A percentile compares a stretch with the other conserved stretches of the same genome.
phyloP scores from a whole-genome alignment of 768 basidiomycete species.

The Kwoniella sp. region DNA sequence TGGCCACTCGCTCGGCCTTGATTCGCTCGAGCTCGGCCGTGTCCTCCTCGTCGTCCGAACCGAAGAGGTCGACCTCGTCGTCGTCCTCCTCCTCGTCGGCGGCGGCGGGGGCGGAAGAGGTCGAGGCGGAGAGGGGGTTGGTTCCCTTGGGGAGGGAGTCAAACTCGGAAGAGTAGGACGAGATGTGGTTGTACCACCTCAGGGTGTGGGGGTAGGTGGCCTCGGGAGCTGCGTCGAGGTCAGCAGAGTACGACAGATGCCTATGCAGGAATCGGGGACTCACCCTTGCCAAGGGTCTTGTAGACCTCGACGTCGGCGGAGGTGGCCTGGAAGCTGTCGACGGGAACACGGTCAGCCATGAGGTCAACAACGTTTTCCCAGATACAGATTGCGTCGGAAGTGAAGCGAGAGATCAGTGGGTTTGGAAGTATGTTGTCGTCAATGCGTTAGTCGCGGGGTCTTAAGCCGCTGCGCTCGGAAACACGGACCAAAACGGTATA shows the following conservation, averaged over 20 bases:
- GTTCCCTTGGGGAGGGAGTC: conserved; percentile 61
- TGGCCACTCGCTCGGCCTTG: conserved; percentile 88
- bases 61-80: conserved; percentile 81
- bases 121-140: conserved; percentile 50
- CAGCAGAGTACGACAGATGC: neutral
- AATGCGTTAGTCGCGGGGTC: conserved; percentile 48
- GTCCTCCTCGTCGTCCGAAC: conserved; percentile 68
- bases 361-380: conserved; percentile 13
- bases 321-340: conserved; percentile 36
- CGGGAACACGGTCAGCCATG: neutral
- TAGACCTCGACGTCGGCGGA: conserved; percentile 47
- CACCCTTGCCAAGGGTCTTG: conserved; percentile 29
- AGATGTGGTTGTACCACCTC: conserved; percentile 92
- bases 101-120: conserved; percentile 53
- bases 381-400: neutral
- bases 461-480: conserved; percentile 51
- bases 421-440: conserved; percentile 50
- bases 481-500: conserved; percentile 52
- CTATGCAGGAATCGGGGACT: neutral
- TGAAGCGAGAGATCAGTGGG: conserved; percentile 36
- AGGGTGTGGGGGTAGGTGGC: conserved; percentile 68
- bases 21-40: conserved; percentile 79
- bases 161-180: conserved; percentile 76
- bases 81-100: conserved; percentile 58
- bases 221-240: conserved; percentile 55